Evolutionary conservation across 1,284 basidiomycete genomes (phyloP).

Genomic region (Apiotrichum brassicae): DNA sequence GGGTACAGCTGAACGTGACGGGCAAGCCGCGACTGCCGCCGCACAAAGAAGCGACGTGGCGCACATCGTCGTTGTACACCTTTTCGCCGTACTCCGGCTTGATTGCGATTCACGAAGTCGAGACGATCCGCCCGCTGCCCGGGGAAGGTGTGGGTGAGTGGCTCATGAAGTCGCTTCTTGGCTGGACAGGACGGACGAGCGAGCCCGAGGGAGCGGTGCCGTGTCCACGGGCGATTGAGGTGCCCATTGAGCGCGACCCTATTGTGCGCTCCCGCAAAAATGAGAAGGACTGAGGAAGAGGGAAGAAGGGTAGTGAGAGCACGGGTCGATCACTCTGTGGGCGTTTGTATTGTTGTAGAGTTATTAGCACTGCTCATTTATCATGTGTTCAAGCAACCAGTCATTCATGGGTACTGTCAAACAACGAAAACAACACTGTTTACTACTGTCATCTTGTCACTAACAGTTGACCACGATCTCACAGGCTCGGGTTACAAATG

Average conservation of each 20-base stretch:
- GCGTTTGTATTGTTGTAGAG: too few relatives aligned
- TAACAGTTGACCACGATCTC: too few relatives aligned
- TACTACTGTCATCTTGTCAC: too few relatives aligned
- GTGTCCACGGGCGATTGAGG: not conserved
- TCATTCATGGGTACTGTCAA: too few relatives aligned
- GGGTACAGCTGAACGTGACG: slow-evolving; percentile 34
- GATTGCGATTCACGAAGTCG: slow-evolving; percentile 44
- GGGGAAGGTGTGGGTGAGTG: slow-evolving; percentile 46
- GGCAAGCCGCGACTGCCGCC: slow-evolving; percentile 40
- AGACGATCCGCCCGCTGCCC: slow-evolving; percentile 46
- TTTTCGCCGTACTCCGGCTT: slow-evolving; percentile 46
- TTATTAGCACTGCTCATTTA: too few relatives aligned
- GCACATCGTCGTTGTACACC: slow-evolving; percentile 45
- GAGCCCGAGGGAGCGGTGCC: not conserved
- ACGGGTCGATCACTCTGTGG: too few relatives aligned
- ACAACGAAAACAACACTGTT: too few relatives aligned
- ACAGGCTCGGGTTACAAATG: too few relatives aligned
- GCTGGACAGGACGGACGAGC: slow-evolving; percentile 22
- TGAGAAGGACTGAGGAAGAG: not conserved
- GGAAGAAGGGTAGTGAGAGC: too few relatives aligned
- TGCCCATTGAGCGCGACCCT: not conserved
- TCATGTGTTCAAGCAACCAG: too few relatives aligned
- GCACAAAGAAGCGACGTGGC: slow-evolving; percentile 39
- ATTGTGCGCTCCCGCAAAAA: not conserved
- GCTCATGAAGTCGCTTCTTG: slow-evolving; percentile 37